phyloP scores from a whole-genome alignment of 257 asterid species.

The Solanum commersonii region DNA sequence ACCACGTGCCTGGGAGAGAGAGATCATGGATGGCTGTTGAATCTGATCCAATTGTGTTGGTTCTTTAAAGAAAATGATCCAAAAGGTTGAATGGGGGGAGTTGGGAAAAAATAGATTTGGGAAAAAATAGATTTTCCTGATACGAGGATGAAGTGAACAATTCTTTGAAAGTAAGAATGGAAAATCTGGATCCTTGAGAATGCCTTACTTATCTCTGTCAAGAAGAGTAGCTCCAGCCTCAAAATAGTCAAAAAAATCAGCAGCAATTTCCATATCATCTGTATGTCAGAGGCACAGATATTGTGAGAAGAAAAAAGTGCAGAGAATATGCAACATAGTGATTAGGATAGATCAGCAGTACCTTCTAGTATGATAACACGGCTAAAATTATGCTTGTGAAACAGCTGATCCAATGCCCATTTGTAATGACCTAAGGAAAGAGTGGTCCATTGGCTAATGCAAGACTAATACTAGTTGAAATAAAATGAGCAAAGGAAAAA shows the following conservation, averaged over 20 bases:
- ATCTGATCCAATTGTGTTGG: neutral
- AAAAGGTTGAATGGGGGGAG: neutral
- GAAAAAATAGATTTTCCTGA: neutral
- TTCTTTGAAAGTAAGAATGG: neutral
- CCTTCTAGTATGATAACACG: constrained; percentile 97
- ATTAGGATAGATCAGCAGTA: constrained; percentile 18
- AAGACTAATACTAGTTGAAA: neutral
- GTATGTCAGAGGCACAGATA: constrained; percentile 17
- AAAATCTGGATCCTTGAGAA: neutral
- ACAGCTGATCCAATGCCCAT: constrained; percentile 96
- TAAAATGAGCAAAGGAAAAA: neutral
- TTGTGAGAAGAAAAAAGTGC: constrained; percentile 17
- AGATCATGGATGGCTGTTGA: neutral
- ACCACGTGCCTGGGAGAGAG: neutral
- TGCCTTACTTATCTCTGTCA: constrained; percentile 85
- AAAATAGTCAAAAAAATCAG: constrained; percentile 91
- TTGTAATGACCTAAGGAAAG: constrained; percentile 77
- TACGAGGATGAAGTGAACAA: neutral
- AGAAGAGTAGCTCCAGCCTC: constrained; percentile 95
- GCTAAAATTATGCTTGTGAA: constrained; percentile 75
- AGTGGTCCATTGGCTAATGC: constrained; percentile 1
- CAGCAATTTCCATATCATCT: constrained; percentile 99
- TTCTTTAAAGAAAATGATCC: neutral
- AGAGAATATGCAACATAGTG: neutral
- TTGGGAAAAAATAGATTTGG: no score